Conservation (phyloP, 1,284 basidiomycete species). For the Cerioporus squamosus region DNA sequence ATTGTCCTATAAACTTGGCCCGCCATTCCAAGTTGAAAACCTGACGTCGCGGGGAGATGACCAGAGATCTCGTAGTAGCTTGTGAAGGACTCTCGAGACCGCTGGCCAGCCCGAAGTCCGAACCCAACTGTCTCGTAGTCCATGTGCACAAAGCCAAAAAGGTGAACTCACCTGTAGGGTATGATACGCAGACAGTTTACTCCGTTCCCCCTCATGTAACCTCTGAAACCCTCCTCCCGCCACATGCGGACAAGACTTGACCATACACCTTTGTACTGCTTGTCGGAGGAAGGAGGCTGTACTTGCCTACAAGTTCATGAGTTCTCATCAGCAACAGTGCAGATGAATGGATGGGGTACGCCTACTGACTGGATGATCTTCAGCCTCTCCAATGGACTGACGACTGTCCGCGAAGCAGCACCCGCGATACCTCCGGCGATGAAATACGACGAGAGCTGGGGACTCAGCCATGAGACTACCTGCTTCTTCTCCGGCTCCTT, state of each 20-base stretch:
- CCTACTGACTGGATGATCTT: conserved; percentile 91
- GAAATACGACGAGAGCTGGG: conserved; percentile 67
- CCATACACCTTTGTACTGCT: conserved; percentile 86
- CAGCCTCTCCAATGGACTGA: conserved; percentile 88
- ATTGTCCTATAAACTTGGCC: too few species aligned
- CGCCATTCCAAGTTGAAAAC: too few species aligned
- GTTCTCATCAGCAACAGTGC: neutral
- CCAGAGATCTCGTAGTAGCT: too few species aligned
- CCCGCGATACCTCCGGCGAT: conserved; percentile 83
- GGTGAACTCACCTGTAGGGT: conserved; percentile 62
- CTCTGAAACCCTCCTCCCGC: conserved; percentile 89
- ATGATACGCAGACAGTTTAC: conserved; percentile 93
- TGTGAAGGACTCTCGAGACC: too few species aligned
- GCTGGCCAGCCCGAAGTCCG: too few species aligned
- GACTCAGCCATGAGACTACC: conserved; percentile 44
- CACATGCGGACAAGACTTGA: conserved; percentile 85
- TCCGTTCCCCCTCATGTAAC: conserved; percentile 91
- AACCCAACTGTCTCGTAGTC: too few species aligned
- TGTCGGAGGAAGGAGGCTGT: conserved; percentile 62
- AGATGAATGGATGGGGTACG: neutral
- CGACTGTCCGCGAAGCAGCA: conserved; percentile 88
- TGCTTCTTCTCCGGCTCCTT: conserved; percentile 12
- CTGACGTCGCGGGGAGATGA: too few species aligned
- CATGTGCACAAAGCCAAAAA: neutral
- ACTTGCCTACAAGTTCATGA: conserved; percentile 66